phyloP scores from a whole-genome alignment of 352 stramenopile genomes.

The Pythium myriotylum region DNA sequence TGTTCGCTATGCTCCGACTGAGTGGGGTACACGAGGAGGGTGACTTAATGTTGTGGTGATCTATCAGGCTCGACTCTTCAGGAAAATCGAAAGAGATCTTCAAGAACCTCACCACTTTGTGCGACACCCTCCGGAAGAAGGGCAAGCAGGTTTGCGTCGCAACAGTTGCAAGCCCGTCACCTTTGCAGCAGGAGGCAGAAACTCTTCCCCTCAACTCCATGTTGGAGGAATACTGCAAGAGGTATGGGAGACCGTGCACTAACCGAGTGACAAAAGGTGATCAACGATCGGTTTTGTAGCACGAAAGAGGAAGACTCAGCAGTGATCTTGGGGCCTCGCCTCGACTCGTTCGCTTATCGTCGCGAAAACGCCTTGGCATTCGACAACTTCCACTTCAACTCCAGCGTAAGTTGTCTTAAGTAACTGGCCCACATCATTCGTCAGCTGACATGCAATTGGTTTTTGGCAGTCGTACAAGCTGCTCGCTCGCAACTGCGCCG shows the following conservation, averaged over 20 bases:
- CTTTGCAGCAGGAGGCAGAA: constrained; percentile 36
- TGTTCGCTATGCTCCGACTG: neutral
- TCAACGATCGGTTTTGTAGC: constrained; percentile 39
- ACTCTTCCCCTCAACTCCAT: constrained; percentile 55
- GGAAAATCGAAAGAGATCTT: constrained; percentile 40
- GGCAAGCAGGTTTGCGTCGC: constrained; percentile 78
- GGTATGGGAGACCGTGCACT: constrained; percentile 35
- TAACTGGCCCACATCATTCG: constrained; percentile 1
- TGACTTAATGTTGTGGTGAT: neutral
- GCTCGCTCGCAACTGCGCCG: constrained; percentile 71
- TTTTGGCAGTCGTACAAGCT: constrained; percentile 67
- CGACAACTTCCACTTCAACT: constrained; percentile 86
- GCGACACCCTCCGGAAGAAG: constrained; percentile 82
- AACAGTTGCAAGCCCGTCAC: constrained; percentile 53
- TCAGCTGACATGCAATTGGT: constrained; percentile 7
- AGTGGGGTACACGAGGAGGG: neutral
- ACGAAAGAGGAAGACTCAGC: constrained; percentile 64
- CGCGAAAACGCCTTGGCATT: constrained; percentile 57
- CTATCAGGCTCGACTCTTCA: constrained; percentile 31
- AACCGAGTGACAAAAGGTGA: neutral
- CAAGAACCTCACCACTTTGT: constrained; percentile 71
- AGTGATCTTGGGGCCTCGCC: constrained; percentile 69
- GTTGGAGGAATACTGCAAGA: constrained; percentile 78
- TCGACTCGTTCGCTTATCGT: constrained; percentile 75
- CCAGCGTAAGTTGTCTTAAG: constrained; percentile 45